These are phyloP conservation scores for Plectranthus barbatus DNA, from an alignment of 257 asterid genomes.

Conservation along the genomic window DNA sequence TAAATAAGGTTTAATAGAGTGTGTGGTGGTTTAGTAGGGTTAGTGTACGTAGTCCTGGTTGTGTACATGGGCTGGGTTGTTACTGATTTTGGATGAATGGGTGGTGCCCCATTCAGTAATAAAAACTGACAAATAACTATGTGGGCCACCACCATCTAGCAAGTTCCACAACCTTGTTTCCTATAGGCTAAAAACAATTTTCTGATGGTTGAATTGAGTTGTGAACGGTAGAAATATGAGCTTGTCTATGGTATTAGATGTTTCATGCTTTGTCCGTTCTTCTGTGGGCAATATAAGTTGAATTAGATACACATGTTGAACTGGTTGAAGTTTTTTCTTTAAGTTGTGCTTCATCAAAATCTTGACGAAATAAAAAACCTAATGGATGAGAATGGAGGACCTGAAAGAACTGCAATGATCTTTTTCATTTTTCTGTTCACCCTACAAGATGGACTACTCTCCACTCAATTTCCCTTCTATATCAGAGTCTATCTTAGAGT, in stretches of 20 bases:
- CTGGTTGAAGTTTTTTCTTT: not conserved
- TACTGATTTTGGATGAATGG: no score
- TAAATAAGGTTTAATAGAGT: no score
- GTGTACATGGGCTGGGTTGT: no score
- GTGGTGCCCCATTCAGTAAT: no score
- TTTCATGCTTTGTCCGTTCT: not conserved
- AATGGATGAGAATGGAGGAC: not conserved
- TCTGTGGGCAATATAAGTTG: not conserved
- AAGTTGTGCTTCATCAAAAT: not conserved
- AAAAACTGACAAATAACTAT: no score
- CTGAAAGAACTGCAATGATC: not conserved
- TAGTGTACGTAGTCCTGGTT: no score
- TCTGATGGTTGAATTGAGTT: not conserved
- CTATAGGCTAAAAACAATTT: not conserved
- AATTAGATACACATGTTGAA: constrained; percentile 3
- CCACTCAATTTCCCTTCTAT: not conserved
- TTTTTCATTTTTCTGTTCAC: not conserved
- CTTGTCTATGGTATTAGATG: not conserved
- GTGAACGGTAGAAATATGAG: not conserved
- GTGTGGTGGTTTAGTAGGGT: no score
- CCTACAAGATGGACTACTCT: not conserved
- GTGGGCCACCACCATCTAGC: no score
- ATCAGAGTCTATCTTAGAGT: constrained; percentile 6
- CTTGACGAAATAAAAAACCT: not conserved
- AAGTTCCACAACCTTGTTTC: no score